phyloP scores from a whole-genome alignment of 139 green algal genomes.

The Auxenochlorella pyrenoidosa region DNA sequence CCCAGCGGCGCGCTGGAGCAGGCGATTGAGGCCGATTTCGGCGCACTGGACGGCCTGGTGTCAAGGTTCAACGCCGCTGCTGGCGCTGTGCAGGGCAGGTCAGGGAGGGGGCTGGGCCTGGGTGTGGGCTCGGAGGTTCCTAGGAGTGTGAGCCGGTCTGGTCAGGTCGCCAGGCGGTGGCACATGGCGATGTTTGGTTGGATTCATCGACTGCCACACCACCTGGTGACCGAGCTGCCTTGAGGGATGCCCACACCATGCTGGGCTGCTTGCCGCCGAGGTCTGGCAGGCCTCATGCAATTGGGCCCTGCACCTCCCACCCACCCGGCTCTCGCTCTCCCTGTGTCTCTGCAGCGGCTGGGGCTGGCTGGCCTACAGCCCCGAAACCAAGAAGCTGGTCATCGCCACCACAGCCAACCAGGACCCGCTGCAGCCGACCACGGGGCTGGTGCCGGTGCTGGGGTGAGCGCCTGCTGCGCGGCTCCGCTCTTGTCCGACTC shows the following conservation, averaged over 20 bases:
- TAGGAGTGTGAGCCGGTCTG: neutral
- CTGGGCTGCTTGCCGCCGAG: too few species aligned
- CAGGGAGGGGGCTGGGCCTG: neutral
- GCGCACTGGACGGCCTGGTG: slow-evolving; percentile 86
- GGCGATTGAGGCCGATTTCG: slow-evolving; percentile 89
- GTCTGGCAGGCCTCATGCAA: too few species aligned
- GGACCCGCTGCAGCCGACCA: slow-evolving; percentile 71
- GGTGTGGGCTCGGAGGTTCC: neutral
- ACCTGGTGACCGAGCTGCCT: too few species aligned
- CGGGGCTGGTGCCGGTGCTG: slow-evolving; percentile 88
- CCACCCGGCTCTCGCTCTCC: too few species aligned
- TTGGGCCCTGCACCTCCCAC: neutral
- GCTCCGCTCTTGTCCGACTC: too few species aligned
- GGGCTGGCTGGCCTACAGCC: slow-evolving; percentile 95
- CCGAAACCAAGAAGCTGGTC: slow-evolving; percentile 68
- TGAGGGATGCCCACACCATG: too few species aligned
- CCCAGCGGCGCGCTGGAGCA: slow-evolving; percentile 77
- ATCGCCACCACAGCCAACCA: slow-evolving; percentile 92
- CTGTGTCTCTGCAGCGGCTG: slow-evolving; percentile 90
- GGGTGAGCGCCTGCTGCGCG: slow-evolving; percentile 55
- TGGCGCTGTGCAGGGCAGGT: slow-evolving; percentile 80
- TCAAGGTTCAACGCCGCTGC: slow-evolving; percentile 80
- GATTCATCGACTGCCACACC: too few species aligned
- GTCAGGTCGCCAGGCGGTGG: neutral
- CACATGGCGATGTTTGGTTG: neutral